Evolutionary conservation across 257 asterid species (phyloP).

Genomic region (Lavandula angustifolia): DNA sequence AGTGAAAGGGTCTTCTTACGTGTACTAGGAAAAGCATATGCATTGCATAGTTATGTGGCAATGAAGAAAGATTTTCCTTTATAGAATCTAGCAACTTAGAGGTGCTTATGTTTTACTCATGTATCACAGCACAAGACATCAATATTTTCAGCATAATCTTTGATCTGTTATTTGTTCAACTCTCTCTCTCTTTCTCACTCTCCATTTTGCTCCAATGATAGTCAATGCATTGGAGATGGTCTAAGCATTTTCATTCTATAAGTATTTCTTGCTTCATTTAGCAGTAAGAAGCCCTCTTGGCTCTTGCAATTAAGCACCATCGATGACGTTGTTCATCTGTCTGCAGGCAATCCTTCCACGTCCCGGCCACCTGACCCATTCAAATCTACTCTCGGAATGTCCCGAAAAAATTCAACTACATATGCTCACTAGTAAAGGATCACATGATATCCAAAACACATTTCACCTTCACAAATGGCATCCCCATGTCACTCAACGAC

Average conservation of each 20-base stretch:
- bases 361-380: constrained; percentile 49
- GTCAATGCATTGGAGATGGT: neutral
- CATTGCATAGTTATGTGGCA: neutral
- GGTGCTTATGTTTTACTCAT: neutral
- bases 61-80: neutral
- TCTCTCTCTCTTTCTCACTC: neutral
- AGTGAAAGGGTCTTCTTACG: neutral
- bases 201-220: too few species aligned
- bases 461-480: constrained; percentile 60
- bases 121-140: neutral
- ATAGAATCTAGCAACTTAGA: neutral
- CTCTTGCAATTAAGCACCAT: neutral
- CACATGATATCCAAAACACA: constrained; percentile 69
- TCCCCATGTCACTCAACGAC: constrained; percentile 61
- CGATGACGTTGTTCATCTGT: neutral
- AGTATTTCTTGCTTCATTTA: neutral
- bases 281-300: neutral
- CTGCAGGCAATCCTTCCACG: constrained; percentile 52
- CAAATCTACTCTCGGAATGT: constrained; percentile 57
- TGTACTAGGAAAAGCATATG: neutral
- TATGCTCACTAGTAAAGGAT: constrained; percentile 67
- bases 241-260: neutral
- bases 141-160: neutral
- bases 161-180: neutral
- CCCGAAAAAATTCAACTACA: constrained; percentile 67